Evolutionary conservation across 352 stramenopile genomes (phyloP), one percentile per base, ranked within the genome.

Genomic region (Globisporangium spinosum): DNA sequence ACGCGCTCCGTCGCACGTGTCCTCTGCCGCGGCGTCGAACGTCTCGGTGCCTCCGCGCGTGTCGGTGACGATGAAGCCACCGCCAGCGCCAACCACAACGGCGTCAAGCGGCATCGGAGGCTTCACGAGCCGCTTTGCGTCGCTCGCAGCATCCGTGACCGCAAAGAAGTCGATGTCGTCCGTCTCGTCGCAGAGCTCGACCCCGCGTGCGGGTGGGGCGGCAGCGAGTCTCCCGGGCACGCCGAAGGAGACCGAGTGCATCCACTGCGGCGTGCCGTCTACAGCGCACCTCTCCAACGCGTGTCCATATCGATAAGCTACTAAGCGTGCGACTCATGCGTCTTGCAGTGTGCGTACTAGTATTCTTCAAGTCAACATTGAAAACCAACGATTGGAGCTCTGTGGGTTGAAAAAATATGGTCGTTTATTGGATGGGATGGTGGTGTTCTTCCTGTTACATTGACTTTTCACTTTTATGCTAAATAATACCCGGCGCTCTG

Each of bases 101-200:
- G 40, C 34, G 29, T 34, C 55, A 9, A 32, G 66, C 25, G 65
- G 34, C 0, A 64, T 75, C 29, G 64, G 69, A 3, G 72, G 73
- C 20, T 91, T 91, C 20, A 76, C 74, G 12, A 74, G 80, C n/a
- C 81, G 83, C 17, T 89, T 91, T 62, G 80, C 81, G 2, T 89
- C 85, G 49, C 66, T 91, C 40, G 77, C 79, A 35, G 69, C 72
- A 2, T 78, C 76, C 3, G 73, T 88, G 58, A 77, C 89, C 64
- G 79, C 86, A 34, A 89, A 84, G 63, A 87, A 79, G 66, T 64
- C 73, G 40, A 70, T 58, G 6, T 64, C 65, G 49, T 43, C 61
- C 65, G 15, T 64, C 23, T 65, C 60, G 45, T 65, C 60, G 60
- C 60, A 65, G 60, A 65, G 60, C 60, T 61, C 75, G 17, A 78